Base-by-base conservation (phyloP, 1,139 yeast species). In the Candida tropicalis region DNA sequence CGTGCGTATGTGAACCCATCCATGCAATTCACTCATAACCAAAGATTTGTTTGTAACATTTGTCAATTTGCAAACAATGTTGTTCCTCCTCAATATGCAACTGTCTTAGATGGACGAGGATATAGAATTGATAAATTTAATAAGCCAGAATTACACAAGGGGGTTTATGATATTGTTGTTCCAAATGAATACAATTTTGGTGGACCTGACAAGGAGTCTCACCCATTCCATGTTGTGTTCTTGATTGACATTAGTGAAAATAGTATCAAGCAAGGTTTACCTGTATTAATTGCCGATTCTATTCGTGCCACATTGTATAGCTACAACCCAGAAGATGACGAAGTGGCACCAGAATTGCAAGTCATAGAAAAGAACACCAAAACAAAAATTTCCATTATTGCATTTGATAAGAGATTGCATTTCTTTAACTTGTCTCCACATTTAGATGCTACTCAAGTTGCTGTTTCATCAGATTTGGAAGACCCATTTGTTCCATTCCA, bases 1-100 rank as follows among this genome's bases (percentile, higher is more conserved):
- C 79, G 97, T 46, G 79, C 96, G 1, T 93, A 90, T 62, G 75
- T 90, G 52, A 93, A 93, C 60, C 96, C 98, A 2, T 79, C 83
- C 13, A 86, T 87, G 83, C 84, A 82, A 53, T 83, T 85, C 53
- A 75, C 81, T 8, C 77, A 75, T 40, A 84, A 83, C 34, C 80
- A 83, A 35, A 73, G 70, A 48, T 87, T 88, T 63, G 74, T 81
- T 20, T 93, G 99, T 70, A 93, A 93, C 63, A 80, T 93, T 57
- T 93, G 99, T 66, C 84, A 82, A 49, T 87, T 87, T 54, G 66
- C 74, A 8, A 79, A 89, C 44, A 87, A 85, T 56, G 70, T 72
- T 5, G 82, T 87, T 8, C 89, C 96, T 0, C 62, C 66, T 7
- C 90, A 84, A 37, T 89, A 90, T 56, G 61, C 69, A 26, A 75